These are phyloP conservation scores for Trichothecium roseum DNA, from an alignment of 2,329 filamentous ascomycete genomes.

Conservation along the genomic window DNA sequence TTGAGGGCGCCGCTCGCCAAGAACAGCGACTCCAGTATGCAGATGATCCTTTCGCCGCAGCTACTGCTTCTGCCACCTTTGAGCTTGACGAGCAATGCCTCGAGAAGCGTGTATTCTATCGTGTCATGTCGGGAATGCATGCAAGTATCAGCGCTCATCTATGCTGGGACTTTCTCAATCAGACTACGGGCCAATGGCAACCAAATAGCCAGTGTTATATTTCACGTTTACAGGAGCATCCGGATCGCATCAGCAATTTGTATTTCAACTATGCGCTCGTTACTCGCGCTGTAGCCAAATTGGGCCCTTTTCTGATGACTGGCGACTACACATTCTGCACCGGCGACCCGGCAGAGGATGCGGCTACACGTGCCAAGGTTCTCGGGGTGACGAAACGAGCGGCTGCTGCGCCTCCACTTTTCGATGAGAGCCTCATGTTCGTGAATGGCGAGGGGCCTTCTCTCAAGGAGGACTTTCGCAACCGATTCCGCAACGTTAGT, in stretches of 20 bases:
- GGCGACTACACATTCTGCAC: constrained; percentile 80
- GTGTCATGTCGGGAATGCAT: constrained; percentile 94
- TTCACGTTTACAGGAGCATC: constrained; percentile 69
- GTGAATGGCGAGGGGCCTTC: constrained; percentile 63
- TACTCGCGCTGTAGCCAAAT: constrained; percentile 80
- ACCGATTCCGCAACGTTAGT: constrained; percentile 93
- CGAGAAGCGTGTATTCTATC: constrained; percentile 97
- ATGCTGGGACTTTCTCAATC: constrained; percentile 93
- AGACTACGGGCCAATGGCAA: constrained; percentile 86
- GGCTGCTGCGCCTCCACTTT: constrained; percentile 65
- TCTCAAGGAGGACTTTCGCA: constrained; percentile 93
- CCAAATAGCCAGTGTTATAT: constrained; percentile 88
- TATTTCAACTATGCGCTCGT: constrained; percentile 99
- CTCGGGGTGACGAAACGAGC: constrained; percentile 63
- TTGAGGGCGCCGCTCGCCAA: constrained; percentile 49
- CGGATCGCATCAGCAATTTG: constrained; percentile 89
- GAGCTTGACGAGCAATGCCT: constrained; percentile 86
- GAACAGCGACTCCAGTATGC: constrained; percentile 33
- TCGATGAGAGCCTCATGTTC: constrained; percentile 95
- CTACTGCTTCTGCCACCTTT: constrained; percentile 51
- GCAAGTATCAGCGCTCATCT: constrained; percentile 93
- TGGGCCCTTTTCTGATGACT: constrained; percentile 64
- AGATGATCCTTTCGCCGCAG: constrained; percentile 29
- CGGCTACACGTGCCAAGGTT: constrained; percentile 70
- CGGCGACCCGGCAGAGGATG: constrained; percentile 71